Evolutionary conservation across 768 basidiomycete species (phyloP).

Genomic region (Panellus pusillus): DNA sequence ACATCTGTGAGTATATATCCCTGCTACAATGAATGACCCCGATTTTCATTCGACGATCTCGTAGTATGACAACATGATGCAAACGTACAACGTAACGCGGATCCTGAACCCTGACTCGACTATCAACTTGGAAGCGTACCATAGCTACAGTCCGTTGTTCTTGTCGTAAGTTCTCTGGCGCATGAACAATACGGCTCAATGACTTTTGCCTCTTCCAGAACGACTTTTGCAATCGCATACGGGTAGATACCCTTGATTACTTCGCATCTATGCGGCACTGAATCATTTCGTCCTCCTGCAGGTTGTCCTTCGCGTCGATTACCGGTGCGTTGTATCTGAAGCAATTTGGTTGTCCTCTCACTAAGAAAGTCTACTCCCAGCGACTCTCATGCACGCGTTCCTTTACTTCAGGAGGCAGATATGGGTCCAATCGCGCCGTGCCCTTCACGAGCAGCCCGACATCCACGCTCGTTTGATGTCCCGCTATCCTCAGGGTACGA

Average conservation of each 20-base stretch:
- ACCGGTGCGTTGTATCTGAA: conserved; percentile 32
- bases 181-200: background rate
- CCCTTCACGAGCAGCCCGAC: conserved; percentile 79
- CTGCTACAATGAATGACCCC: conserved; percentile 19
- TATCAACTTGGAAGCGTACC: conserved; percentile 56
- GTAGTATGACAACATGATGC: conserved; percentile 68
- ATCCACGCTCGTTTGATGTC: conserved; percentile 84
- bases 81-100: conserved; percentile 52
- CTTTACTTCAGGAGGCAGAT: conserved; percentile 82
- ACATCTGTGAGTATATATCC: conserved; percentile 9
- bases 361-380: conserved; percentile 15
- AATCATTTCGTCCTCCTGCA: conserved; percentile 69
- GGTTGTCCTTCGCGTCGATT: conserved; percentile 80
- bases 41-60: conserved; percentile 2
- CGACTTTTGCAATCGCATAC: conserved; percentile 22
- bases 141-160: conserved; percentile 13
- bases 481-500: conserved; percentile 54
- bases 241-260: conserved; percentile 47
- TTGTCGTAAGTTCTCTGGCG: conserved; percentile 3
- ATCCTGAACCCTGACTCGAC: conserved; percentile 56
- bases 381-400: conserved; percentile 68
- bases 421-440: conserved; percentile 65
- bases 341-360: too few relatives aligned
- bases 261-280: conserved; percentile 51
- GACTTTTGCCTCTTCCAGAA: conserved; percentile 19